Percentiles rank a stretch among this genome's conserved stretches.
Conservation (phyloP, 2,329 filamentous ascomycete species). For the Xylariales sp. region DNA sequence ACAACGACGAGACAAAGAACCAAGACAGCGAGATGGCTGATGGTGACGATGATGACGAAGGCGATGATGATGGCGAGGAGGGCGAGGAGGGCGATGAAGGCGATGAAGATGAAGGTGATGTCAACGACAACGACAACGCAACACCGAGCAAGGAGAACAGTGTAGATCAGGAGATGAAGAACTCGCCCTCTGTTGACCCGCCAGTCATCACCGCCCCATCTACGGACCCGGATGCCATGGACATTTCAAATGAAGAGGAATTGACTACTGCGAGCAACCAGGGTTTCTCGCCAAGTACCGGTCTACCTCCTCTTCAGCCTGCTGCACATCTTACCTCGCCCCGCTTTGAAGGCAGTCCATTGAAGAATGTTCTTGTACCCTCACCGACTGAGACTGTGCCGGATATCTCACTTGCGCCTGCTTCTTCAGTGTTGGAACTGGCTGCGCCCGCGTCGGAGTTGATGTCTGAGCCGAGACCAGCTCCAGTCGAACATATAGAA, state of each 20-base stretch:
- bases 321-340: constrained; percentile 21
- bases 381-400: constrained; percentile 37
- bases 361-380: constrained; percentile 46
- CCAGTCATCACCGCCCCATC: constrained; percentile 12
- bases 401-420: constrained; percentile 14
- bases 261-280: constrained; percentile 9
- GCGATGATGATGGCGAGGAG: constrained; percentile 43
- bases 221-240: constrained; percentile 18
- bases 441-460: constrained; percentile 3
- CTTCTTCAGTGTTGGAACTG: not conserved
- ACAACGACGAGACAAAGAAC: constrained; percentile 38
- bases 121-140: constrained; percentile 42
- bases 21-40: constrained; percentile 52
- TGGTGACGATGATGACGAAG: constrained; percentile 43
- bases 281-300: constrained; percentile 23
- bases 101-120: constrained; percentile 37
- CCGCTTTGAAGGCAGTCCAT: constrained; percentile 44
- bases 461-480: constrained; percentile 10
- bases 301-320: constrained; percentile 25
- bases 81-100: constrained; percentile 41
- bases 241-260: constrained; percentile 13
- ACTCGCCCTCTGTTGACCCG: constrained; percentile 23
- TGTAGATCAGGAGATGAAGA: constrained; percentile 27
- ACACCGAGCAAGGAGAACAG: constrained; percentile 24
- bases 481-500: constrained; percentile 4